Conservation (phyloP, 2,329 filamentous ascomycete species). For the Tolypocladium ovalisporum region DNA sequence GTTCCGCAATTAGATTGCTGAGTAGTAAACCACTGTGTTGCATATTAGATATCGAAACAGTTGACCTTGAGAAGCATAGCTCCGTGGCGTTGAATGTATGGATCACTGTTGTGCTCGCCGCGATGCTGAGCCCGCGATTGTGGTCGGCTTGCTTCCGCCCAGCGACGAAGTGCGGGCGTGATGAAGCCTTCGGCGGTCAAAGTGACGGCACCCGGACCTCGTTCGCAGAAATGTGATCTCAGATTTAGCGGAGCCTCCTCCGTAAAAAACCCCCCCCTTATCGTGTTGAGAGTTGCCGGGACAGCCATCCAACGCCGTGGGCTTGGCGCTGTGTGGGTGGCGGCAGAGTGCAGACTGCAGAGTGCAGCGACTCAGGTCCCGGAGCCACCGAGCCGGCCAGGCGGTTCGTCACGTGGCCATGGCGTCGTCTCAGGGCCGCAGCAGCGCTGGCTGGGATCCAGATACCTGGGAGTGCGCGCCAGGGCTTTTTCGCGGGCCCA, state of each 20-base stretch:
- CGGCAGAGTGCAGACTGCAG: too few relatives aligned
- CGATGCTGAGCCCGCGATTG: background rate
- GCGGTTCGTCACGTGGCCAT: background rate
- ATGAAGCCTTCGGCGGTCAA: too few relatives aligned
- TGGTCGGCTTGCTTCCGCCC: too few relatives aligned
- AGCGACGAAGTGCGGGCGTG: too few relatives aligned
- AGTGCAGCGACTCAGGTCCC: background rate
- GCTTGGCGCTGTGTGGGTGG: background rate
- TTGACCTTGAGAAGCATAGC: background rate
- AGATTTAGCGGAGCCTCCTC: too few relatives aligned
- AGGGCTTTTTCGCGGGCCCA: background rate
- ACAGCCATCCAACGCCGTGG: background rate
- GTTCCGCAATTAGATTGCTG: conserved; percentile 31
- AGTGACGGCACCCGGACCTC: too few relatives aligned
- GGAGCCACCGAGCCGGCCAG: background rate
- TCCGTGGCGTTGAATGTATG: background rate
- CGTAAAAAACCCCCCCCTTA: too few relatives aligned
- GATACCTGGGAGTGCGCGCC: background rate
- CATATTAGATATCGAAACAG: background rate
- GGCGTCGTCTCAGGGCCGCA: background rate
- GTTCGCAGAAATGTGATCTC: too few relatives aligned
- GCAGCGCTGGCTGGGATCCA: background rate
- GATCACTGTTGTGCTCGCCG: background rate
- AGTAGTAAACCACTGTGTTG: background rate
- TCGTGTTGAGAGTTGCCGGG: background rate